Percentiles rank a stretch among this genome's conserved stretches.
Conservation (phyloP, 2,329 filamentous ascomycete genomes). For the Lasiodiplodia sp. region DNA sequence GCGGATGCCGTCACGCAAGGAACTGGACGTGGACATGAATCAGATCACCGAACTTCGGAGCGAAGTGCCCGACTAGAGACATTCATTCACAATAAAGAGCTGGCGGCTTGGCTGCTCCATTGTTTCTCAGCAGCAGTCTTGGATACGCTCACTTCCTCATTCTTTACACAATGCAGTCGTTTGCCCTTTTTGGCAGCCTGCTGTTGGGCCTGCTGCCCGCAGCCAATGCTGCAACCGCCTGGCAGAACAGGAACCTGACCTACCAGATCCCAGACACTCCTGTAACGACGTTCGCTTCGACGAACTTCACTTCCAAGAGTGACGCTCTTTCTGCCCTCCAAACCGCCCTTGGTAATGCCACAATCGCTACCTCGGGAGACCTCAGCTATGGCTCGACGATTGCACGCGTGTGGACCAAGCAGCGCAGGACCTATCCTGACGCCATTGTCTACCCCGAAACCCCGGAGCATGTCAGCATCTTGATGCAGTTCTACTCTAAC, state of each 20-base stretch:
- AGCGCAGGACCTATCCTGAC: slow-evolving; percentile 25
- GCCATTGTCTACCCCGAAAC: slow-evolving; percentile 23
- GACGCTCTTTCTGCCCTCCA: slow-evolving; percentile 15
- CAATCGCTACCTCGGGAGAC: slow-evolving; percentile 8
- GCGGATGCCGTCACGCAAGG: not conserved
- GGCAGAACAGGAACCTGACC: slow-evolving; percentile 19
- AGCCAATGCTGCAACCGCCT: slow-evolving; percentile 17
- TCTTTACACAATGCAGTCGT: slow-evolving; percentile 6
- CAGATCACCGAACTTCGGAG: not conserved
- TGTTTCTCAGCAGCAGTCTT: not conserved
- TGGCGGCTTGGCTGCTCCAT: not conserved
- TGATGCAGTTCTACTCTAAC: slow-evolving; percentile 28
- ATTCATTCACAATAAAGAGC: slow-evolving; percentile 3
- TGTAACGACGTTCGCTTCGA: not conserved
- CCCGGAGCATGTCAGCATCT: slow-evolving; percentile 20
- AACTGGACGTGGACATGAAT: not conserved
- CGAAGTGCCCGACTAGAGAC: not conserved
- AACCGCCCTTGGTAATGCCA: slow-evolving; percentile 11
- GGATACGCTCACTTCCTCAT: slow-evolving; percentile 8
- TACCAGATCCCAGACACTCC: slow-evolving; percentile 10
- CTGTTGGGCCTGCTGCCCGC: slow-evolving; percentile 20
- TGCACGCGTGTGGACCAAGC: slow-evolving; percentile 23
- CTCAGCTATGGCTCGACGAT: slow-evolving; percentile 17
- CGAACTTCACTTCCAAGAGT: slow-evolving; percentile 8
- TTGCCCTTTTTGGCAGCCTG: slow-evolving; percentile 15